A percentile compares a stretch with the other conserved stretches of the same genome.
phyloP scores from a whole-genome alignment of 305 asterid genomes.

The Euphrasia arctica region DNA sequence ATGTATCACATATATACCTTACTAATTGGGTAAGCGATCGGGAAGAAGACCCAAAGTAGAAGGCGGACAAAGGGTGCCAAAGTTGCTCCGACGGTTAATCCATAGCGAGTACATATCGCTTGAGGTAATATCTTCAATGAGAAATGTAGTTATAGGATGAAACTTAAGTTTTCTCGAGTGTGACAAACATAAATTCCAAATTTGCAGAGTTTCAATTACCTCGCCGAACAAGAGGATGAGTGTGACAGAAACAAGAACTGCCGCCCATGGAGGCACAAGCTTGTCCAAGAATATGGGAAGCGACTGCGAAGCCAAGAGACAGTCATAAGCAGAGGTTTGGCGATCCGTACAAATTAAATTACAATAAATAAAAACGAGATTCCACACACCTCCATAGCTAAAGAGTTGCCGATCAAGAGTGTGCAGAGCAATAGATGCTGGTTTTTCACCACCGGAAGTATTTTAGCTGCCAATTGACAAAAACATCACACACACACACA shows the following conservation, averaged over 20 bases:
- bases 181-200: conserved; percentile 11
- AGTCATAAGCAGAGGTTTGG: not conserved
- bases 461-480: conserved; percentile 67
- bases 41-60: conserved; percentile 90
- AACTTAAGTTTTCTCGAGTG: conserved; percentile 19
- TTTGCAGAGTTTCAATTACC: conserved; percentile 39
- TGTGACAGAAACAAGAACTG: conserved; percentile 81
- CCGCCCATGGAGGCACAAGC: conserved; percentile 99
- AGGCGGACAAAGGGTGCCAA: conserved; percentile 85
- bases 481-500: not conserved
- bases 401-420: conserved; percentile 95
- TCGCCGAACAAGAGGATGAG: conserved; percentile 97
- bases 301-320: conserved; percentile 45
- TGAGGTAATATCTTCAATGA: conserved; percentile 87
- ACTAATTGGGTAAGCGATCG: conserved; percentile 91
- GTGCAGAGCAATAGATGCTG: conserved; percentile 98
- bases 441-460: conserved; percentile 96
- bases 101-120: conserved; percentile 96
- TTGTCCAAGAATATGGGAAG: conserved; percentile 98
- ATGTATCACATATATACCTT: conserved; percentile 53
- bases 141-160: not conserved
- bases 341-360: not conserved
- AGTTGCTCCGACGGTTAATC: conserved; percentile 89
- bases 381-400: conserved; percentile 95
- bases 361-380: conserved; percentile 10